phyloP scores from a whole-genome alignment of 164 flowering plant genomes.

The Nelumbo lutea region DNA sequence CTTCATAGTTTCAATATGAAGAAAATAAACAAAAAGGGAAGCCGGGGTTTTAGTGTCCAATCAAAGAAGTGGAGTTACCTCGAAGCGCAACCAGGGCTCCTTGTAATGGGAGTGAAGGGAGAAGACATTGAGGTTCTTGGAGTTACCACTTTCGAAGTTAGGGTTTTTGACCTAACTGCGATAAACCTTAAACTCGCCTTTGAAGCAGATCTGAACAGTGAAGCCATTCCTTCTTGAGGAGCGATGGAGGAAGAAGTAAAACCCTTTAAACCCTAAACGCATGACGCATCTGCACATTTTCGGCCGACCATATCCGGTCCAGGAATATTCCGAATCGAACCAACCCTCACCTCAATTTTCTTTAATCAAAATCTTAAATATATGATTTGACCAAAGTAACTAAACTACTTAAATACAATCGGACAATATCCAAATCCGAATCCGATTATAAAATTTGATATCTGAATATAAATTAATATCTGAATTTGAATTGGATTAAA shows the following conservation, averaged over 20 bases:
- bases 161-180: slow-evolving; percentile 26
- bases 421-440: too few species aligned
- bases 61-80: slow-evolving; percentile 22
- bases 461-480: too few species aligned
- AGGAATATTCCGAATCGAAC: too few species aligned
- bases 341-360: too few species aligned
- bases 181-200: slow-evolving; percentile 34
- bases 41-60: not conserved
- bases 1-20: not conserved
- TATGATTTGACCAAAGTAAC: too few species aligned
- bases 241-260: too few species aligned
- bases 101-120: slow-evolving; percentile 26
- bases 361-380: too few species aligned
- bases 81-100: slow-evolving; percentile 22
- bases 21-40: not conserved
- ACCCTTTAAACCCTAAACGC: not conserved
- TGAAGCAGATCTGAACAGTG: slow-evolving; percentile 43
- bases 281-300: too few species aligned
- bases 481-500: too few species aligned
- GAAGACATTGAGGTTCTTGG: slow-evolving; percentile 25
- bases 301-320: too few species aligned
- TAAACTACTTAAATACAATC: too few species aligned
- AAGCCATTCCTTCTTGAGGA: slow-evolving; percentile 19
- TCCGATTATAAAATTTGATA: too few species aligned
- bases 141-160: slow-evolving; percentile 15